phyloP scores from a whole-genome alignment of 2,329 filamentous ascomycete species.

The Arthrinium phaeospermum region DNA sequence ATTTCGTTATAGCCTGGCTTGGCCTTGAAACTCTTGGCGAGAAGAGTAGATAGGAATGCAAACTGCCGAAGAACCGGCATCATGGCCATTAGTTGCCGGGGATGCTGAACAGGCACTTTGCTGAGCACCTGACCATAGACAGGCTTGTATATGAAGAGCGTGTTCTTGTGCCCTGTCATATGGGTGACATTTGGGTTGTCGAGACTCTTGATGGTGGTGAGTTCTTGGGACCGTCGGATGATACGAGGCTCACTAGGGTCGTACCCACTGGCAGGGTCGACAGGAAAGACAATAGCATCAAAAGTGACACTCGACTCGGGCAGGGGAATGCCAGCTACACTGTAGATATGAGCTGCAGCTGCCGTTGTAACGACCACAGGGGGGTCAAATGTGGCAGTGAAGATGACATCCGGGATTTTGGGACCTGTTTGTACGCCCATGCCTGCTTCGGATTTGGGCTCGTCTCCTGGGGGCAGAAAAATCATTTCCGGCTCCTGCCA shows the following conservation, averaged over 20 bases:
- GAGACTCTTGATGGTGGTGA: constrained; percentile 47
- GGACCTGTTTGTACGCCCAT: constrained; percentile 44
- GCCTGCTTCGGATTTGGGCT: constrained; percentile 52
- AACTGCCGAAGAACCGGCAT: constrained; percentile 80
- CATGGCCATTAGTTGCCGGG: constrained; percentile 74
- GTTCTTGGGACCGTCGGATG: constrained; percentile 54
- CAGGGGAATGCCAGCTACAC: constrained; percentile 56
- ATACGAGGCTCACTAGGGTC: constrained; percentile 64
- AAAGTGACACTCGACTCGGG: constrained; percentile 54
- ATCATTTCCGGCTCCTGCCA: constrained; percentile 77
- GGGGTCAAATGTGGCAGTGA: constrained; percentile 76
- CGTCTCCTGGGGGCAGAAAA: constrained; percentile 55
- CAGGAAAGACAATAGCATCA: constrained; percentile 64
- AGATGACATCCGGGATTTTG: constrained; percentile 73
- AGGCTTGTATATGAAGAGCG: constrained; percentile 72
- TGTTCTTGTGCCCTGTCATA: constrained; percentile 56
- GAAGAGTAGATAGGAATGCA: constrained; percentile 69
- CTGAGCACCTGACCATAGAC: constrained; percentile 72
- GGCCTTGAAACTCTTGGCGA: constrained; percentile 64
- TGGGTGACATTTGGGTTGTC: constrained; percentile 18
- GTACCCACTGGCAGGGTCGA: constrained; percentile 52
- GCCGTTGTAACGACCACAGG: constrained; percentile 72
- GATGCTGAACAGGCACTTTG: constrained; percentile 78
- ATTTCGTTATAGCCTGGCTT: constrained; percentile 32
- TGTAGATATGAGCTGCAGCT: constrained; percentile 67